Conservation (phyloP, 345 rosid species). For the Populus alba region DNA sequence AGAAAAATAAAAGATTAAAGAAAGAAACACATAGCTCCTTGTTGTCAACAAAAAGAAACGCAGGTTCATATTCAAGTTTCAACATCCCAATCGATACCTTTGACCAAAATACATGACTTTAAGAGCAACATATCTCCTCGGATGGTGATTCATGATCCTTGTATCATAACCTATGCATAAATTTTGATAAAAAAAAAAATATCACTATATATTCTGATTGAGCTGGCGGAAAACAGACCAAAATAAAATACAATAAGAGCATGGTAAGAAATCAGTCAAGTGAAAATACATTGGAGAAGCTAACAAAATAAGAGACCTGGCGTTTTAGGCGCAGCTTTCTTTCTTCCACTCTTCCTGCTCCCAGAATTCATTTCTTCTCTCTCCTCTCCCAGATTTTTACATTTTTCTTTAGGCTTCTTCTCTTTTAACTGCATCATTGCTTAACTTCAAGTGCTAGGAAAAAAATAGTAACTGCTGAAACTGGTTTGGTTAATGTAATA, state of each 20-base stretch:
- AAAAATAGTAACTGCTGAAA: neutral
- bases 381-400: constrained; percentile 22
- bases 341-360: constrained; percentile 21
- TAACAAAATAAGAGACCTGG: constrained; percentile 25
- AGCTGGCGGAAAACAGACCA: neutral
- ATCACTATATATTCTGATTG: neutral
- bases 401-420: too few species aligned
- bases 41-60: neutral
- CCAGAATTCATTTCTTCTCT: constrained; percentile 22
- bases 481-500: neutral
- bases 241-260: too few species aligned
- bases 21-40: neutral
- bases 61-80: neutral
- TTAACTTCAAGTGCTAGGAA: too few species aligned
- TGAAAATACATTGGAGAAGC: neutral
- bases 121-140: constrained; percentile 69
- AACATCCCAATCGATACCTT: constrained; percentile 43
- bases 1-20: neutral
- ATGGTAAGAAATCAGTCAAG: too few species aligned
- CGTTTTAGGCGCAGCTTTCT: constrained; percentile 29
- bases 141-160: constrained; percentile 30
- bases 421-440: too few species aligned
- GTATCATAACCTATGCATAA: constrained; percentile 18
- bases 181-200: neutral
- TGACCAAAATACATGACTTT: constrained; percentile 90